Evolutionary conservation across 2,329 filamentous ascomycete genomes (phyloP).

Genomic region (Fusarium sp.): DNA sequence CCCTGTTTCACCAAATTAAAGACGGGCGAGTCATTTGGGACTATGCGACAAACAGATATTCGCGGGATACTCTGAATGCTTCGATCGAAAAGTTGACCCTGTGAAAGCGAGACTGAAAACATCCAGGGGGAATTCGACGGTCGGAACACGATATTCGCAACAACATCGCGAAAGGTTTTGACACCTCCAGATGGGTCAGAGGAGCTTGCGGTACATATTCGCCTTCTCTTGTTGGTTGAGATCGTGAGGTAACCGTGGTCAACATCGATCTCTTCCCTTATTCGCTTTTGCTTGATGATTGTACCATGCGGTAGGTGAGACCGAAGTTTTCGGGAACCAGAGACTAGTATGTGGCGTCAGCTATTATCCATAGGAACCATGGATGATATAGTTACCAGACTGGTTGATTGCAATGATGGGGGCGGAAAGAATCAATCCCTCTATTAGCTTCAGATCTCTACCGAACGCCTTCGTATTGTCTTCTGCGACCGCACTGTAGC

Average conservation of each 20-base stretch:
- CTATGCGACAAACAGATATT: conserved; percentile 15
- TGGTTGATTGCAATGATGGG: conserved; percentile 7
- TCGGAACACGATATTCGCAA: conserved; percentile 18
- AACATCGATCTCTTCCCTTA: conserved; percentile 15
- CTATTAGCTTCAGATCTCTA: conserved; percentile 7
- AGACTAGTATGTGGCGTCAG: background rate
- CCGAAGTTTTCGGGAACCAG: background rate
- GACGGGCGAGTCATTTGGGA: background rate
- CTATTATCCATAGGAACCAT: rapidly evolving
- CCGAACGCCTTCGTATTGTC: background rate
- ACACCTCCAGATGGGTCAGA: background rate
- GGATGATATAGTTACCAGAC: background rate
- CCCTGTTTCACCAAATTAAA: conserved; percentile 8
- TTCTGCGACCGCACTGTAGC: background rate
- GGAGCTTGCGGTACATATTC: too few species aligned
- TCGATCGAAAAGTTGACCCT: conserved; percentile 24
- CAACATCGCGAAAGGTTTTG: background rate
- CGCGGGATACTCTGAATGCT: conserved; percentile 25
- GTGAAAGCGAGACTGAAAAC: conserved; percentile 13
- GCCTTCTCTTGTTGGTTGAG: conserved; percentile 14
- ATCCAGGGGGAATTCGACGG: background rate
- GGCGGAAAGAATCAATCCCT: conserved; percentile 7
- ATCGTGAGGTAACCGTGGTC: conserved; percentile 5
- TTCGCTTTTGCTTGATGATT: conserved; percentile 22
- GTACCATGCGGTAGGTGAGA: background rate